Percentiles rank a stretch among this genome's conserved stretches.
Conservation (phyloP, 257 asterid species). For the Voacanga thouarsii region DNA sequence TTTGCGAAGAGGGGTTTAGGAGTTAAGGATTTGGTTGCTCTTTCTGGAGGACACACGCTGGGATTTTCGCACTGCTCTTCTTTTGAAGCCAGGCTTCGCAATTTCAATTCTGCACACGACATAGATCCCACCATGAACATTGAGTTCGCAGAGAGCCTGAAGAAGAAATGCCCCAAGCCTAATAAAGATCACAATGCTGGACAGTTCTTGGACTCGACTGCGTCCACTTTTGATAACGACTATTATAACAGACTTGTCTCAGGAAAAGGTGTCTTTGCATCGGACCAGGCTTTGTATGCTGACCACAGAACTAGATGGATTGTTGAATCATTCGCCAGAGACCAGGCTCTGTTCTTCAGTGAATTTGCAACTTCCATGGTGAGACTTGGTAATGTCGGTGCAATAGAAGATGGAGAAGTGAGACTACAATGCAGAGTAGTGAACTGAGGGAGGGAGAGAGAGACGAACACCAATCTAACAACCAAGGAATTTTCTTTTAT, state of each 20-base stretch:
- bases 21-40: conserved; percentile 58
- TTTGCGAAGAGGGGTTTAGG: conserved; percentile 55
- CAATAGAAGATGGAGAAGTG: conserved; percentile 50
- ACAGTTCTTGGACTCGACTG: conserved; percentile 55
- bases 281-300: conserved; percentile 55
- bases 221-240: conserved; percentile 56
- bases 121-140: conserved; percentile 56
- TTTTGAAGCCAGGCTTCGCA: conserved; percentile 56
- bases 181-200: conserved; percentile 52
- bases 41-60: conserved; percentile 70
- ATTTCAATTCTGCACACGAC: conserved; percentile 54
- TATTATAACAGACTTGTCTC: conserved; percentile 42
- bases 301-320: conserved; percentile 55
- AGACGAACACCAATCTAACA: neutral
- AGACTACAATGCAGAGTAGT: conserved; percentile 57
- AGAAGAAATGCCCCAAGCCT: conserved; percentile 44
- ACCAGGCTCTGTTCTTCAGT: conserved; percentile 41
- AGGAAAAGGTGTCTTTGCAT: conserved; percentile 55
- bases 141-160: conserved; percentile 38
- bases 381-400: conserved; percentile 64
- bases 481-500: neutral
- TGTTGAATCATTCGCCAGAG: conserved; percentile 55
- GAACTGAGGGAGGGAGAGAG: conserved; percentile 22
- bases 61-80: conserved; percentile 89
- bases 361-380: conserved; percentile 63